A percentile compares a stretch with the other conserved stretches of the same genome.
Evolutionary conservation across 2,329 filamentous ascomycete species (phyloP).

Genomic region (Metarhizium sp.): DNA sequence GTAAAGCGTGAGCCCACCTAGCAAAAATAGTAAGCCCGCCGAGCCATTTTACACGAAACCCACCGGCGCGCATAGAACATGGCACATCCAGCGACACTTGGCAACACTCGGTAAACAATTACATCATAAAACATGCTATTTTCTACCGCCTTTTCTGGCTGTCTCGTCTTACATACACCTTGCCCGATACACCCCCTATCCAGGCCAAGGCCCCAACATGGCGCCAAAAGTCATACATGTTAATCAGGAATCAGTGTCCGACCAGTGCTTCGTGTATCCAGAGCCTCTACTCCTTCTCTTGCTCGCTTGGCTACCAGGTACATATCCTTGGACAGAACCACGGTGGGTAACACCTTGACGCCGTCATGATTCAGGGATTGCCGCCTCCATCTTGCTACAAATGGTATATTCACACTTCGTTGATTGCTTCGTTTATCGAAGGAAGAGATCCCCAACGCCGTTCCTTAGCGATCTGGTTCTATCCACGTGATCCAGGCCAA

Average conservation of each 20-base stretch:
- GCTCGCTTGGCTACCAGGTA: slow-evolving; percentile 1
- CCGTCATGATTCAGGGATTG: not conserved
- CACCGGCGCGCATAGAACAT: too few relatives aligned
- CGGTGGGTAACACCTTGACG: slow-evolving; percentile 1
- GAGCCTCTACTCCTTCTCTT: slow-evolving; percentile 8
- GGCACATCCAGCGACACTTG: not conserved
- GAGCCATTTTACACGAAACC: too few relatives aligned
- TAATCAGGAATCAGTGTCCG: not conserved
- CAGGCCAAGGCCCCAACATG: not conserved
- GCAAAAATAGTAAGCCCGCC: too few relatives aligned
- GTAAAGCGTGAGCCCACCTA: too few relatives aligned
- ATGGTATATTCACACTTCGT: not conserved
- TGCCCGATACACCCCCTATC: not conserved
- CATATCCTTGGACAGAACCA: not conserved
- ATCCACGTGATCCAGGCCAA: slow-evolving; percentile 59
- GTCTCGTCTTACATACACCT: not conserved
- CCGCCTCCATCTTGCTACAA: not conserved
- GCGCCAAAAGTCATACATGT: slow-evolving; percentile 3
- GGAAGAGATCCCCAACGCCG: slow-evolving; percentile 54
- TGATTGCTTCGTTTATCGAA: slow-evolving; percentile 25
- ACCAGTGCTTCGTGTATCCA: slow-evolving; percentile 8
- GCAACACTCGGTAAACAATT: not conserved
- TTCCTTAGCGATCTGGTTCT: slow-evolving; percentile 49
- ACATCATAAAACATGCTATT: not conserved
- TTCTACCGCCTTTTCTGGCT: not conserved